A percentile compares a stretch with the other conserved stretches of the same genome.
phyloP scores from a whole-genome alignment of 1,284 basidiomycete genomes.

The Leccinum griseonigrum region DNA sequence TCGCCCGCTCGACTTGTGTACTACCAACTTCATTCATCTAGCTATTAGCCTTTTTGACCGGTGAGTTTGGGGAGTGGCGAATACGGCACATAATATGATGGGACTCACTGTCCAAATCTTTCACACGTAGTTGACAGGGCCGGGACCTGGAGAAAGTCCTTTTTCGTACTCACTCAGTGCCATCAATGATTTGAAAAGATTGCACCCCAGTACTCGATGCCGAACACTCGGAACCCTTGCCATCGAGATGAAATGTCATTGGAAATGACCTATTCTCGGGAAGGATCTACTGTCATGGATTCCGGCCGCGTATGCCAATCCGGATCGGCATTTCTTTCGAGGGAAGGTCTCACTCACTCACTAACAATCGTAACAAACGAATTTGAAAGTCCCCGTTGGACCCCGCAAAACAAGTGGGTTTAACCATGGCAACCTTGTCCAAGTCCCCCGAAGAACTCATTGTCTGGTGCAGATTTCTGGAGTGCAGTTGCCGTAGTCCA shows the following conservation, averaged over 20 bases:
- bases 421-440: neutral
- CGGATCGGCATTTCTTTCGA: neutral
- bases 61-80: neutral
- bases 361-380: neutral
- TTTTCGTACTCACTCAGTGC: neutral
- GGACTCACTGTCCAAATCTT: neutral
- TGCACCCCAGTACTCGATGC: constrained; percentile 1
- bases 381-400: constrained; percentile 11
- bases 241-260: constrained; percentile 14
- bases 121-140: neutral
- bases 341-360: neutral
- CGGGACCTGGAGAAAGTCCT: neutral
- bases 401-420: neutral
- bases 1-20: neutral
- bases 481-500: neutral
- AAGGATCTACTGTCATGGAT: constrained; percentile 16
- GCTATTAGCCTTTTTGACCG: neutral
- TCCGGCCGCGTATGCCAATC: constrained; percentile 4
- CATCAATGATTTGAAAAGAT: neutral
- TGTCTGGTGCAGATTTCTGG: neutral
- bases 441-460: neutral
- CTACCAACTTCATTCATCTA: neutral
- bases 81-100: neutral
- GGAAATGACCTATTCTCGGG: constrained; percentile 24
- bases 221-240: neutral